Percentiles rank a stretch among this genome's conserved stretches.
These are phyloP conservation scores for Psidium guajava DNA, from an alignment of 345 rosid species.

Conservation along the genomic window DNA sequence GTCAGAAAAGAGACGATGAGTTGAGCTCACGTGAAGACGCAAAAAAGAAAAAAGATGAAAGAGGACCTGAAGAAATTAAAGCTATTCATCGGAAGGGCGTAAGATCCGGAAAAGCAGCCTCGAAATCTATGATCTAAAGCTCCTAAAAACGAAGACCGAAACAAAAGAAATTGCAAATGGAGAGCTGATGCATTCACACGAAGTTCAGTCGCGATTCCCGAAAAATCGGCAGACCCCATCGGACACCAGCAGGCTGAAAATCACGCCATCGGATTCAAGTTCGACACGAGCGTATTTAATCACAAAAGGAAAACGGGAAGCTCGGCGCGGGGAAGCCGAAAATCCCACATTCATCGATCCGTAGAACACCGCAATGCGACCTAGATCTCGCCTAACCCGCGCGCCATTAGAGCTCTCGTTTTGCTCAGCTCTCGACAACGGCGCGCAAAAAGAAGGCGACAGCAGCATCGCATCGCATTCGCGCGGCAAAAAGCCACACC, in stretches of 20 bases:
- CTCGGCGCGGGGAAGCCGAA: not conserved
- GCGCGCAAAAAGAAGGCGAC: too few species aligned
- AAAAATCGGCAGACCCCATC: not conserved
- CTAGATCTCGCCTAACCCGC: not conserved
- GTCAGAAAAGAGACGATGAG: not conserved
- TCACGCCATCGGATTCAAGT: not conserved
- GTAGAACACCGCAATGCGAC: not conserved
- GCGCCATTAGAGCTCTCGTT: not conserved
- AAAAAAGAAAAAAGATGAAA: not conserved
- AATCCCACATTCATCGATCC: not conserved
- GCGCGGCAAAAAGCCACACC: not conserved
- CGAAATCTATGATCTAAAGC: not conserved
- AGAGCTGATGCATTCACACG: not conserved
- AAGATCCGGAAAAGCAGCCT: not conserved
- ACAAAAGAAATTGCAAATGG: not conserved
- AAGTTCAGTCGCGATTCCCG: not conserved
- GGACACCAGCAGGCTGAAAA: not conserved
- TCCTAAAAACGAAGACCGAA: not conserved
- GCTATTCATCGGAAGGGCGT: not conserved
- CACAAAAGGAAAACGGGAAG: not conserved
- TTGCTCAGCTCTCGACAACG: too few species aligned
- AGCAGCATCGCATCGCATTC: too few species aligned
- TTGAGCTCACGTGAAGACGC: not conserved
- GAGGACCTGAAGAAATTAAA: not conserved
- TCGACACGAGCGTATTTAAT: not conserved